Percentiles rank a stretch among this genome's conserved stretches.
These are phyloP conservation scores for Termitomyces sp. DNA, from an alignment of 768 basidiomycete genomes.

Conservation along the genomic window DNA sequence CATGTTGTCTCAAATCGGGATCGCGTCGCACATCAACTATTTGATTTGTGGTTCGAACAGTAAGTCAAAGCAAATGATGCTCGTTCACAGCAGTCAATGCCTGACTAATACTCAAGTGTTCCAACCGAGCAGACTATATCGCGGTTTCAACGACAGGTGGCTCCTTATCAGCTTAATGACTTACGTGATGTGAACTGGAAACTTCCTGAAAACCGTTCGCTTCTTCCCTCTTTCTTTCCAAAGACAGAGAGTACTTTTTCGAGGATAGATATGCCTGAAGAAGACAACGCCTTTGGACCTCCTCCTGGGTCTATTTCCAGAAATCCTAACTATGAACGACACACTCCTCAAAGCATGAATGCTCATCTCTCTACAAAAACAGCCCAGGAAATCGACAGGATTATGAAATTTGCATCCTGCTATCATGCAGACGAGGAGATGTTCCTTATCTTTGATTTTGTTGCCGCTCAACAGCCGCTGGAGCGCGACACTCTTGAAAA, in stretches of 20 bases:
- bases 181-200: conserved; percentile 36
- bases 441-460: conserved; percentile 42
- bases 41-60: conserved; percentile 67
- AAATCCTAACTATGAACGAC: conserved; percentile 9
- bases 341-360: conserved; percentile 21
- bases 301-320: background rate
- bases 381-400: conserved; percentile 23
- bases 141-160: conserved; percentile 38
- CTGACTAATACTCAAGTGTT: conserved; percentile 41
- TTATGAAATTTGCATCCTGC: conserved; percentile 35
- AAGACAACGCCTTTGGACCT: background rate
- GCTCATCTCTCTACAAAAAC: conserved; percentile 19
- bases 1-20: conserved; percentile 69
- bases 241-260: conserved; percentile 5
- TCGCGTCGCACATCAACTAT: conserved; percentile 57
- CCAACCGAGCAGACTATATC: conserved; percentile 19
- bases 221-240: conserved; percentile 26
- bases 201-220: conserved; percentile 19
- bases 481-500: conserved; percentile 19
- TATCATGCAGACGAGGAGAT: conserved; percentile 51
- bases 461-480: conserved; percentile 26
- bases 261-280: conserved; percentile 3
- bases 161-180: conserved; percentile 35
- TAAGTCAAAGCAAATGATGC: conserved; percentile 25
- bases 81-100: background rate